phyloP scores from a whole-genome alignment of 495 filamentous ascomycete species.

The Aspergillus hancockii region DNA sequence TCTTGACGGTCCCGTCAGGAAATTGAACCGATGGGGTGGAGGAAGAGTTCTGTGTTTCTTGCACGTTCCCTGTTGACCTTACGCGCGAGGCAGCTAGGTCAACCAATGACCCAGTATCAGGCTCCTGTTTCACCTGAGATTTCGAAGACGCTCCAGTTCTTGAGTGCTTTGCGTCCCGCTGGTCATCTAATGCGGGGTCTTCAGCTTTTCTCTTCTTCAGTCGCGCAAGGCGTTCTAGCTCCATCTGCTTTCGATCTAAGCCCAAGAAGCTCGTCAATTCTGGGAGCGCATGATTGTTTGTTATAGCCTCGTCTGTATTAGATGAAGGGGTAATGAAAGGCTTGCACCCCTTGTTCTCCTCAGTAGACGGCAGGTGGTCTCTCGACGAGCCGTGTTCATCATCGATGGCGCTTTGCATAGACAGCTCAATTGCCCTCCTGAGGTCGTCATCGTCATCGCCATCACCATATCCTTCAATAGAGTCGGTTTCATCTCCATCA shows the following conservation, averaged over 20 bases:
- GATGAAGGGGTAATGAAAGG: neutral
- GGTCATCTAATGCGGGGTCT: conserved; percentile 9
- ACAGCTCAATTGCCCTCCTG: conserved; percentile 54
- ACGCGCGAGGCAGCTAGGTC: neutral
- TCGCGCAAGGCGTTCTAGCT: conserved; percentile 77
- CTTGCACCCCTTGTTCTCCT: conserved; percentile 2
- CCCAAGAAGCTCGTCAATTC: conserved; percentile 40
- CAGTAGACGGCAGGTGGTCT: neutral
- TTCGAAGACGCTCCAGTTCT: conserved; percentile 12
- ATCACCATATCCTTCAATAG: neutral
- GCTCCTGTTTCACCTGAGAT: conserved; percentile 4
- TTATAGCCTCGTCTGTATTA: neutral
- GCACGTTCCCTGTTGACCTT: neutral
- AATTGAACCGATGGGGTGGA: conserved; percentile 52
- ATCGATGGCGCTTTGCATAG: conserved; percentile 33
- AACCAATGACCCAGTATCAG: neutral
- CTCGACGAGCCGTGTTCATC: conserved; percentile 3
- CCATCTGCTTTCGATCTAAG: conserved; percentile 80
- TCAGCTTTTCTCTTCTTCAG: conserved; percentile 60
- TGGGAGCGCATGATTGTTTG: neutral
- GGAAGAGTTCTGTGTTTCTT: conserved; percentile 16
- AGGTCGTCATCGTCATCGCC: conserved; percentile 46
- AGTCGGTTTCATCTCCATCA: conserved; percentile 21
- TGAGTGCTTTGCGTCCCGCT: conserved; percentile 25
- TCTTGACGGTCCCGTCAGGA: conserved; percentile 74